Evolutionary conservation across 2,329 filamentous ascomycete species (phyloP).

Genomic region (Ceratocystiopsis sp.): DNA sequence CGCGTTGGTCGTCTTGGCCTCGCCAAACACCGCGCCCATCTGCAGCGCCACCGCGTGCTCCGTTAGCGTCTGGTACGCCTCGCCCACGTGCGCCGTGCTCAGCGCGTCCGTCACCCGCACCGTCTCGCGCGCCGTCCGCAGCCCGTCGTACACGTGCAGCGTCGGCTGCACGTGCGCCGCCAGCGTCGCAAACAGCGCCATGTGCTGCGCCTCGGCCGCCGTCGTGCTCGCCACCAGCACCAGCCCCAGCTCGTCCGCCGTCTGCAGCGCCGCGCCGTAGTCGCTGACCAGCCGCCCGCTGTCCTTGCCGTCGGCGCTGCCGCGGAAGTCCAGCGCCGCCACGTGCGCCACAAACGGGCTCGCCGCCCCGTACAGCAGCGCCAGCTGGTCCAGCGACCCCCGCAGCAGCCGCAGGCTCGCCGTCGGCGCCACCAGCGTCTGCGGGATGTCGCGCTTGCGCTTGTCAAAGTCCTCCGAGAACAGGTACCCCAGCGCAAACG

Average conservation of each 20-base stretch:
- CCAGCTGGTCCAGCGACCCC: conserved; percentile 75
- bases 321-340: conserved; percentile 67
- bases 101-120: conserved; percentile 55
- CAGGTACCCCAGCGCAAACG: conserved; percentile 87
- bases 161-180: conserved; percentile 57
- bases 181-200: conserved; percentile 59
- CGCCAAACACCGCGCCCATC: conserved; percentile 30
- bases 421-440: conserved; percentile 76
- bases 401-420: conserved; percentile 67
- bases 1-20: conserved; percentile 55
- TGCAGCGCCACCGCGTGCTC: neutral
- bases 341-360: conserved; percentile 89
- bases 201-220: conserved; percentile 84
- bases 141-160: conserved; percentile 63
- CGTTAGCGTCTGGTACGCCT: conserved; percentile 44
- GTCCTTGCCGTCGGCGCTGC: conserved; percentile 26
- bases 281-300: conserved; percentile 57
- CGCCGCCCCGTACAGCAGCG: conserved; percentile 76
- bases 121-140: conserved; percentile 55
- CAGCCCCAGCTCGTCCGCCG: conserved; percentile 80
- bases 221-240: conserved; percentile 74
- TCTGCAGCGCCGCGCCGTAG: conserved; percentile 62
- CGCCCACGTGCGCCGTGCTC: conserved; percentile 43
- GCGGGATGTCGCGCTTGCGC: conserved; percentile 76
- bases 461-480: conserved; percentile 95